Evolutionary conservation across 345 rosid genomes (phyloP).

Genomic region (Populus tremula): DNA sequence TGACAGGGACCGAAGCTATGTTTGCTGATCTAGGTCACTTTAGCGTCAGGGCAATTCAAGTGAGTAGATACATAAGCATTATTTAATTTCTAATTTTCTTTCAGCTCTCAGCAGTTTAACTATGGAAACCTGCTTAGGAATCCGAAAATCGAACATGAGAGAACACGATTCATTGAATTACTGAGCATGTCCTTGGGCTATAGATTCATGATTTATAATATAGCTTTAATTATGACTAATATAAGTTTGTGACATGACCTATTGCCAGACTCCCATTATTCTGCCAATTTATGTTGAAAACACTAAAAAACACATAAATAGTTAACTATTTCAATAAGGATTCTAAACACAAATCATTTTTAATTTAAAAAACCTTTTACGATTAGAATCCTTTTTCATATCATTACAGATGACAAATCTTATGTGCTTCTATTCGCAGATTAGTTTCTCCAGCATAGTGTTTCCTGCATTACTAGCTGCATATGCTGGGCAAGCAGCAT

Average conservation of each 20-base stretch:
- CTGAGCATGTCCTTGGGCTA: too few relatives aligned
- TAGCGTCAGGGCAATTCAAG: constrained; percentile 65
- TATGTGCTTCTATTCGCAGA: constrained; percentile 32
- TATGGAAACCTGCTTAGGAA: too few relatives aligned
- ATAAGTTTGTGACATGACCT: too few relatives aligned
- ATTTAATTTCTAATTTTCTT: not conserved
- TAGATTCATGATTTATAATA: too few relatives aligned
- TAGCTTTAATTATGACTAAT: too few relatives aligned
- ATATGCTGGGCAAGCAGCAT: constrained; percentile 64
- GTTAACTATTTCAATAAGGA: too few relatives aligned
- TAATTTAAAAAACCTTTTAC: too few relatives aligned
- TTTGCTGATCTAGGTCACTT: constrained; percentile 90
- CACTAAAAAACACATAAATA: too few relatives aligned
- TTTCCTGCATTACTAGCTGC: constrained; percentile 43
- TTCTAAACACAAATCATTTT: too few relatives aligned
- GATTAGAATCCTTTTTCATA: too few relatives aligned
- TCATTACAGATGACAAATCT: not conserved
- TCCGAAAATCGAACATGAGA: too few relatives aligned
- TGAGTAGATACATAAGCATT: constrained; percentile 15
- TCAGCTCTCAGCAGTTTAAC: not conserved
- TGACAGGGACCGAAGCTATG: constrained; percentile 79
- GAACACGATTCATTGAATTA: too few relatives aligned
- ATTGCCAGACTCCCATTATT: not conserved
- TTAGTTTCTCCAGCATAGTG: constrained; percentile 56
- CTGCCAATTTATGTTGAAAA: not conserved